Percentiles rank a stretch among this genome's conserved stretches.
Evolutionary conservation across 164 flowering plant species (phyloP).

Genomic region (Vitis rupestris): DNA sequence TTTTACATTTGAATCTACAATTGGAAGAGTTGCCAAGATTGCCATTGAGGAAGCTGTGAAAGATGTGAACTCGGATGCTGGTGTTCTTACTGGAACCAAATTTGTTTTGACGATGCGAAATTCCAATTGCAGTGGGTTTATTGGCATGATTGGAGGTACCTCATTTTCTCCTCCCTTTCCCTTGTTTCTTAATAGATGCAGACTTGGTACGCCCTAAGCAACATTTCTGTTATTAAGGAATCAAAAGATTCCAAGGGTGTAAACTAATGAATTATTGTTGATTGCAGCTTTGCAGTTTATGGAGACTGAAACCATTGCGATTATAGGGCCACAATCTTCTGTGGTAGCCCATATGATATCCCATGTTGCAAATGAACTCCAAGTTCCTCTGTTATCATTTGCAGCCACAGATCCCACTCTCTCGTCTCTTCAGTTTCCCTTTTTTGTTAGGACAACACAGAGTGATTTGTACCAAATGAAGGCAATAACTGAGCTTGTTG

Average conservation of each 20-base stretch:
- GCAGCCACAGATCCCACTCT: slow-evolving; percentile 87
- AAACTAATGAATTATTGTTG: background rate
- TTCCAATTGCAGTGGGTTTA: slow-evolving; percentile 74
- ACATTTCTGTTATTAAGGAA: background rate
- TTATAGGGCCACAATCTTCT: slow-evolving; percentile 89
- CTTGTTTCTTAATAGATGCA: background rate
- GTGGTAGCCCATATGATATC: slow-evolving; percentile 75
- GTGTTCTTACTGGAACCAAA: slow-evolving; percentile 62
- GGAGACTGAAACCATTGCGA: slow-evolving; percentile 74
- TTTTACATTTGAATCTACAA: slow-evolving; percentile 69
- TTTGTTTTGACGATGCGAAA: slow-evolving; percentile 47
- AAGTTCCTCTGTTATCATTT: slow-evolving; percentile 84
- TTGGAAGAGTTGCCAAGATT: slow-evolving; percentile 82
- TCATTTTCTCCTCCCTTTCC: background rate
- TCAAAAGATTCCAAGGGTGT: background rate
- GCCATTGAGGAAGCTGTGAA: slow-evolving; percentile 81
- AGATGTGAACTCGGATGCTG: slow-evolving; percentile 75
- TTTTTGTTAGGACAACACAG: slow-evolving; percentile 66
- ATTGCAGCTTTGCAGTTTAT: slow-evolving; percentile 70
- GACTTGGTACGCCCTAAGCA: background rate
- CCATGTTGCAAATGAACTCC: slow-evolving; percentile 74
- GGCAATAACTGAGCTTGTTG: slow-evolving; percentile 75
- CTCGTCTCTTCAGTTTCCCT: slow-evolving; percentile 77
- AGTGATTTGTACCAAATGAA: slow-evolving; percentile 83
- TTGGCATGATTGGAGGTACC: slow-evolving; percentile 78